Base-by-base conservation (phyloP, 2,329 filamentous ascomycete genomes). In the Cladosporium phlei region DNA sequence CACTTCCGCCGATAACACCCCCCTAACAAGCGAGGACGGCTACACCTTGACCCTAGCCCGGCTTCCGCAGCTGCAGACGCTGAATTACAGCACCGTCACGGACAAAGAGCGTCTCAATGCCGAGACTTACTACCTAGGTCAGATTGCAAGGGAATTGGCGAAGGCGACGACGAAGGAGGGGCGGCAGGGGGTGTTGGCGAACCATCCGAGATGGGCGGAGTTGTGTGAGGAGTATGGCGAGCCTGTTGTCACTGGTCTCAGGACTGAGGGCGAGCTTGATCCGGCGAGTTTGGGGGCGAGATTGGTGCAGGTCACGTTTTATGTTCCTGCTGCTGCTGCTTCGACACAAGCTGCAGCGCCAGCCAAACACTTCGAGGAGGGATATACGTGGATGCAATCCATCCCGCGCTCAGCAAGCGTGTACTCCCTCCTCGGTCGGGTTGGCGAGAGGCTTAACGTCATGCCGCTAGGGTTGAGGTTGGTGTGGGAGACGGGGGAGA, bases 41-140 rank as follows among this genome's bases (percentile, higher is more conserved):
- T 91, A 89, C 69, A 95, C 95, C 86, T 76, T 96, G 38, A 88
- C 87, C 1, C 72, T 95, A 20, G 87, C 84, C 21, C 85, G 89
- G 2, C 72, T 96, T 1, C 76, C 78, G 1, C 69, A 71, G 1
- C 76, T 97, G 8, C 76, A 76, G 44, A 74, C 72, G 1, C 75
- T 96, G 22, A 93, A 93, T 62, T 88, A 86, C 63, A 82, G 67
- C 50, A 66, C 64, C 12, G 82, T 97, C 55, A 82, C 82, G 0
- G 57, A 73, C 1, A 79, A 83, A 32, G 90, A 97, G 63, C 81
- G 91, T 14, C 75, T 80, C 45, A 93, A 97, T 59, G 89, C 89
- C 4, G 93, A 97, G 58, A 83, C 91, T 59, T 98, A 95, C 65
- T 98, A 98, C 64, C 79, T 97, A 9, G 87, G 84, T 1, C 79